A percentile compares a stretch with the other conserved stretches of the same genome.
Evolutionary conservation across 1,284 basidiomycete species (phyloP).

Genomic region (Sporisorium sorghi): DNA sequence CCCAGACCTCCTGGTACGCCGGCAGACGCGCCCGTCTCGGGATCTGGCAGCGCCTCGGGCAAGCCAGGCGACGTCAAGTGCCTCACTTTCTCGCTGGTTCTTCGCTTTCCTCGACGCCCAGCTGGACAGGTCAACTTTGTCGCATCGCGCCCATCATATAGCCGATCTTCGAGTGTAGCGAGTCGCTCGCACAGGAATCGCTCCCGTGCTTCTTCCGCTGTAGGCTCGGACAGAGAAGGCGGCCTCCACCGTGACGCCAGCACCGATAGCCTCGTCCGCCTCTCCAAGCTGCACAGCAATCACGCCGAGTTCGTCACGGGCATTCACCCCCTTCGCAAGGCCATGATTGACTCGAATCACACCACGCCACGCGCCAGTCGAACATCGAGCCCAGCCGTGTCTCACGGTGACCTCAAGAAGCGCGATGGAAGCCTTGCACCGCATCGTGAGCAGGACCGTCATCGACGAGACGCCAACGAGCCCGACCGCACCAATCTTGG

Average conservation of each 20-base stretch:
- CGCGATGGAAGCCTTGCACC: slow-evolving; percentile 27
- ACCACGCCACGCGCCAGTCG: slow-evolving; percentile 51
- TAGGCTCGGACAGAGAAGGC: slow-evolving; percentile 16
- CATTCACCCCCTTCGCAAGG: slow-evolving; percentile 44
- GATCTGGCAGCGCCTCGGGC: slow-evolving; percentile 40
- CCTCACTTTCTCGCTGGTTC: slow-evolving; percentile 58
- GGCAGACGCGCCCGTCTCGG: slow-evolving; percentile 42
- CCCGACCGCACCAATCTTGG: slow-evolving; percentile 26
- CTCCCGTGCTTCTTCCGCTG: slow-evolving; percentile 42
- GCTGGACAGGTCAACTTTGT: slow-evolving; percentile 37
- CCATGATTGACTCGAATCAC: slow-evolving; percentile 51
- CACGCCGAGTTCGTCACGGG: slow-evolving; percentile 38
- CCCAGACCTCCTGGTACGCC: slow-evolving; percentile 45
- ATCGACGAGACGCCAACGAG: slow-evolving; percentile 10
- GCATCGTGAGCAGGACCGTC: slow-evolving; percentile 18
- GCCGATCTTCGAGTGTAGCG: slow-evolving; percentile 39
- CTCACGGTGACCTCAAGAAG: slow-evolving; percentile 38
- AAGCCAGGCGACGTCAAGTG: slow-evolving; percentile 55
- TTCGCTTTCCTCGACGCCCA: slow-evolving; percentile 52
- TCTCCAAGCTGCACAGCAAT: slow-evolving; percentile 29
- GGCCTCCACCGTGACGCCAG: slow-evolving; percentile 30
- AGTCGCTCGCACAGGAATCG: slow-evolving; percentile 26
- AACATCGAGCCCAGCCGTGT: slow-evolving; percentile 37
- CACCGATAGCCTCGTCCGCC: slow-evolving; percentile 33
- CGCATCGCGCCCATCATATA: slow-evolving; percentile 33